Conservation (phyloP, 352 stramenopile genomes). For the Phytophthora hybrid region DNA sequence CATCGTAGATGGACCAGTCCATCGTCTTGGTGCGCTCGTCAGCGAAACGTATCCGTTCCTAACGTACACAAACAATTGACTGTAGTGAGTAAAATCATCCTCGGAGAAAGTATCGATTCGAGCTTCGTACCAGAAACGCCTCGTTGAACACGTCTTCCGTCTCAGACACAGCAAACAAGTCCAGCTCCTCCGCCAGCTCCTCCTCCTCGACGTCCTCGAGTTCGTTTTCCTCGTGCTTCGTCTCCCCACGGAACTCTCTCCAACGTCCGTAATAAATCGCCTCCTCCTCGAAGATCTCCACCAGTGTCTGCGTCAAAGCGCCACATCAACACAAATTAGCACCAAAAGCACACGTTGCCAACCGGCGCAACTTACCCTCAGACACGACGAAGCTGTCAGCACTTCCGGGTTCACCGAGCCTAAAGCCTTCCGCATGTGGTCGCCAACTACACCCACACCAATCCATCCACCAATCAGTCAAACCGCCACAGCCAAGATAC, state of each 20-base stretch:
- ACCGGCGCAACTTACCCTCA: slow-evolving; percentile 46
- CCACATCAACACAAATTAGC: slow-evolving; percentile 4
- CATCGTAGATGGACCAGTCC: slow-evolving; percentile 86
- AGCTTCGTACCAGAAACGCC: slow-evolving; percentile 59
- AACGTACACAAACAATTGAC: background rate
- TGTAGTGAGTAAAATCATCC: slow-evolving; percentile 9
- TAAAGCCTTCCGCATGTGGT: slow-evolving; percentile 56
- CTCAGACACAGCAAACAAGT: slow-evolving; percentile 85
- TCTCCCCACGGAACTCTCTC: slow-evolving; percentile 83
- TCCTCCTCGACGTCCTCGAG: slow-evolving; percentile 86
- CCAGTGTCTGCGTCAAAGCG: slow-evolving; percentile 57
- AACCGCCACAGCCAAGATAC: background rate
- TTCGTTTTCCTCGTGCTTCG: slow-evolving; percentile 81
- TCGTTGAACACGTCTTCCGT: slow-evolving; percentile 81
- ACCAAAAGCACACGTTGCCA: background rate
- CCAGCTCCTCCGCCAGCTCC: slow-evolving; percentile 84
- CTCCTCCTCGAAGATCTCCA: slow-evolving; percentile 82
- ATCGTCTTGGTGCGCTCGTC: slow-evolving; percentile 85
- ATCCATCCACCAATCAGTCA: slow-evolving; percentile 13
- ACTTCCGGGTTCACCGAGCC: slow-evolving; percentile 55
- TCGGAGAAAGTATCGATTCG: background rate
- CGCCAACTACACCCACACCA: slow-evolving; percentile 50
- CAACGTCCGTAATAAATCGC: slow-evolving; percentile 87
- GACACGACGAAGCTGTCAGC: slow-evolving; percentile 50
- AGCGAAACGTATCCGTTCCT: slow-evolving; percentile 88